Base-by-base conservation (phyloP, 1,139 yeast species). In the Dujonia santamariae region DNA sequence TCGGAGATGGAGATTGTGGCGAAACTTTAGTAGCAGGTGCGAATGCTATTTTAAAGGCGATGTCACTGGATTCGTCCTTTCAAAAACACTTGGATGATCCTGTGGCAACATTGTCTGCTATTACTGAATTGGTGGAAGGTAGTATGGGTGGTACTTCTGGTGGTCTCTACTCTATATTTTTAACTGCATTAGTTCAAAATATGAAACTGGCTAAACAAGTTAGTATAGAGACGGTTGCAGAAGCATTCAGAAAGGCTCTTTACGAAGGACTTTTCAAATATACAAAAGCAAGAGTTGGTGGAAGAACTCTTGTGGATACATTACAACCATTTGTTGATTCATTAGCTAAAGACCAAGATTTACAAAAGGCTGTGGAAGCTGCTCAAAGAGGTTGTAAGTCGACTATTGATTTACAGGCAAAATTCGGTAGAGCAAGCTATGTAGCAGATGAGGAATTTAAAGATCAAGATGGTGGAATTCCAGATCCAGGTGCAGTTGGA, bases 111-210 rank as follows among this genome's bases (percentile, higher is more conserved):
- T 56, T 86, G 32, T 51, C 63, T 4, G 49, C 43, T 16, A 65
- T 69, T 36, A 86, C 96, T 4, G 88, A 83, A 38, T 59, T 84
- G 19, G 87, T 88, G 15, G 97, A 90, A 53, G 82, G 80, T 37
- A 80, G 79, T 22, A 90, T 90, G 97, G 97, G 97, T 35, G 97
- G 97, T 32, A 90, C 97, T 0, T 85, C 95, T 2, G 97, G 97
- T 36, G 97, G 97, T 1, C 62, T 90, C 30, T 90, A 88, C 56
- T 84, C 96, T 3, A 90, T 90, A 38, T 86, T 68, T 59, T 69
- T 90, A 37, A 67, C 74, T 14, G 63, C 72, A 1, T 55, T 68
- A 27, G 64, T 57, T 4, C 62, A 63, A 38, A 43, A 60, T 31
- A 46, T 69, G 23, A 58, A 54, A 33, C 35, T 19, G n/a, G 67